phyloP scores from a whole-genome alignment of 345 rosid genomes.

The Salix dunnii region DNA sequence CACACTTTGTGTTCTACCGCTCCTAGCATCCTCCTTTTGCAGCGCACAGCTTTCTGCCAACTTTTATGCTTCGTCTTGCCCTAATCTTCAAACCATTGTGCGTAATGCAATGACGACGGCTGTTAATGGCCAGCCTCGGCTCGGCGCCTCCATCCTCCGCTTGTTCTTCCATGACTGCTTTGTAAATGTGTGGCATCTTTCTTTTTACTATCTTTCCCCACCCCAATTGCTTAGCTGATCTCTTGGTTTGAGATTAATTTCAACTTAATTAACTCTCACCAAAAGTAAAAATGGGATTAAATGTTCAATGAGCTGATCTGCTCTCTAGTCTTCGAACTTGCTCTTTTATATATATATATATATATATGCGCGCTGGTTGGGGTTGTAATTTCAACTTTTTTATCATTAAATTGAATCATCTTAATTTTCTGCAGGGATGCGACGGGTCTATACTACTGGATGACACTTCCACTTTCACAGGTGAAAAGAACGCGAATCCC shows the following conservation, averaged over 20 bases:
- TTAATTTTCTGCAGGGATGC: conserved; percentile 24
- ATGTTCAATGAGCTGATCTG: no score
- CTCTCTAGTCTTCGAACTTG: no score
- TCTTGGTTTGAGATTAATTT: no score
- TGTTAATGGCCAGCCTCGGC: conserved; percentile 27
- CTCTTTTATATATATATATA: no score
- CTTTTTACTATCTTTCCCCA: background rate
- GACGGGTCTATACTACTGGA: conserved; percentile 40
- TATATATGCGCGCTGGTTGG: no score
- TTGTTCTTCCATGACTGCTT: conserved; percentile 56
- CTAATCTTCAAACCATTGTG: conserved; percentile 28
- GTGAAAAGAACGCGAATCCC: conserved; percentile 37
- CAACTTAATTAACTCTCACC: no score
- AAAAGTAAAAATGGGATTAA: no score
- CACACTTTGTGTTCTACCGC: background rate
- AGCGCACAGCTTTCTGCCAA: conserved; percentile 38
- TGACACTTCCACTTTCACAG: conserved; percentile 31
- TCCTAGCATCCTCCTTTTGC: conserved; percentile 2
- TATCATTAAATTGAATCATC: no score
- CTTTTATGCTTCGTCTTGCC: conserved; percentile 39
- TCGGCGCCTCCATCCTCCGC: conserved; percentile 47
- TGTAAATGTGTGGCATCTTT: conserved; percentile 28
- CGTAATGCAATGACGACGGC: conserved; percentile 27
- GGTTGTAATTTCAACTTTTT: no score
- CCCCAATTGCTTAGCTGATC: background rate